Evolutionary conservation across 2,329 filamentous ascomycete genomes (phyloP), one percentile per base, ranked within the genome.

Genomic region (Lasiodiplodia citricola): DNA sequence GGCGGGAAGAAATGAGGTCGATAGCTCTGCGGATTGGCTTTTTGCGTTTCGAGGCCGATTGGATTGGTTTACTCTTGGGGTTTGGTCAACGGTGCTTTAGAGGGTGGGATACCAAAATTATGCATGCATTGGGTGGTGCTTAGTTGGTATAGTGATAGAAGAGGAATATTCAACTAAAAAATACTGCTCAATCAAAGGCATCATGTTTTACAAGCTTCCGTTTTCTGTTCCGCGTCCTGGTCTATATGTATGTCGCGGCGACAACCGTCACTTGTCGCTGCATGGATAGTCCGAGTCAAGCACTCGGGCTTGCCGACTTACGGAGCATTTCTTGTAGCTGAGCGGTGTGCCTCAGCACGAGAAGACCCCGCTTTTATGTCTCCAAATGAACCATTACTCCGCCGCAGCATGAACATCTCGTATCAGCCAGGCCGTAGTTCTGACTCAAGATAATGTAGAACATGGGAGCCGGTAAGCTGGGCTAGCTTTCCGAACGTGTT

Each of bases 311-410:
- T 37, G 47, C 60, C n/a, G n/a, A 8, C 11, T 51, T 63, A 8
- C 44, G 44, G 14, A 50, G 58, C 58, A 21, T 13, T 25, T 10
- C n/a, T 31, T 64, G 52, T 52, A 64, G 60, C 44, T 52, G 60
- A 64, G 60, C 44, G 60, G 60, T 64, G 60, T 63, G 28, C 28
- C 44, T 37, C 25, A n/a, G 28, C 28, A 51, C 28, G 41, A 63
- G 41, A 51, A 16, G 10, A 18, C 41, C 35, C 58, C 58, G 44
- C 58, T 44, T 41, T 60, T 21, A n/a, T 51, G 60, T 64, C 51
- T 64, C 60, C 25, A 25, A 50, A 41, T 16, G 23, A 31, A 28
- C 18, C 8, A 21, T n/a, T 64, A 13, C 28, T 63, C 31, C 47
- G 25, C 37, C 28, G 35, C 44, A 64, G 51, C 47, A 64, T 31